A percentile compares a stretch with the other conserved stretches of the same genome.
These are phyloP conservation scores for Saccharum hybrid DNA, from an alignment of 202 grass and related monocot genomes.

Conservation along the genomic window DNA sequence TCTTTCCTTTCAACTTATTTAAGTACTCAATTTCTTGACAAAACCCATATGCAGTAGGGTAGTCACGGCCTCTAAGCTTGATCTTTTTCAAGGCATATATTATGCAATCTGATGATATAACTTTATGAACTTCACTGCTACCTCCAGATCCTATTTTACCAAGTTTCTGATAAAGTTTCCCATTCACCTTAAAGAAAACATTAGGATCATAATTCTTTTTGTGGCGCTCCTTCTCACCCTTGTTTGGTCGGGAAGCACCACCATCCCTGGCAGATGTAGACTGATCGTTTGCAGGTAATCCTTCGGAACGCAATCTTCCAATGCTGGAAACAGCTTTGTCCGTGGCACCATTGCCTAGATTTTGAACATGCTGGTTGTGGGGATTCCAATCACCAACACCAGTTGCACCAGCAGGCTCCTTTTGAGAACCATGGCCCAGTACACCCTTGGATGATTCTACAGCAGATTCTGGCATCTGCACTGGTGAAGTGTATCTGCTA, in stretches of 20 bases:
- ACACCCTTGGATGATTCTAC: constrained; percentile 50
- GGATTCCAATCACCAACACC: constrained; percentile 53
- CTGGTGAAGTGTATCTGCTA: constrained; percentile 47
- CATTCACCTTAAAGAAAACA: constrained; percentile 89
- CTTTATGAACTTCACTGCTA: constrained; percentile 97
- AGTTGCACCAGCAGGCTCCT: constrained; percentile 36
- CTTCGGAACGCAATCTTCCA: constrained; percentile 46
- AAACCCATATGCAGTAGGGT: constrained; percentile 86
- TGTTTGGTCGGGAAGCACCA: constrained; percentile 45
- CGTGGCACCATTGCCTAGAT: constrained; percentile 32
- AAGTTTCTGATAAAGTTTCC: constrained; percentile 95
- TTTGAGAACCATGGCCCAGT: constrained; percentile 41
- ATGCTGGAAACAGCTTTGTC: constrained; percentile 44
- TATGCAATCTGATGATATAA: constrained; percentile 78
- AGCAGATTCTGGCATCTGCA: constrained; percentile 56
- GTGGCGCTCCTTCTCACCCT: constrained; percentile 64
- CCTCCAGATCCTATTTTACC: constrained; percentile 96
- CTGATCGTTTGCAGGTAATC: constrained; percentile 45
- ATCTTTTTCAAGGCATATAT: constrained; percentile 98
- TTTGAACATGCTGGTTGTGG: constrained; percentile 41
- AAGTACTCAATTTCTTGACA: constrained; percentile 93
- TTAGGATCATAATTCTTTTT: constrained; percentile 83
- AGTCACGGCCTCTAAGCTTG: constrained; percentile 87
- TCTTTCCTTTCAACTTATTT: constrained; percentile 87
- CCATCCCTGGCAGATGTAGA: constrained; percentile 53